Evolutionary conservation across 2,329 filamentous ascomycete genomes (phyloP).

Genomic region (Colletotrichum brevisporum): DNA sequence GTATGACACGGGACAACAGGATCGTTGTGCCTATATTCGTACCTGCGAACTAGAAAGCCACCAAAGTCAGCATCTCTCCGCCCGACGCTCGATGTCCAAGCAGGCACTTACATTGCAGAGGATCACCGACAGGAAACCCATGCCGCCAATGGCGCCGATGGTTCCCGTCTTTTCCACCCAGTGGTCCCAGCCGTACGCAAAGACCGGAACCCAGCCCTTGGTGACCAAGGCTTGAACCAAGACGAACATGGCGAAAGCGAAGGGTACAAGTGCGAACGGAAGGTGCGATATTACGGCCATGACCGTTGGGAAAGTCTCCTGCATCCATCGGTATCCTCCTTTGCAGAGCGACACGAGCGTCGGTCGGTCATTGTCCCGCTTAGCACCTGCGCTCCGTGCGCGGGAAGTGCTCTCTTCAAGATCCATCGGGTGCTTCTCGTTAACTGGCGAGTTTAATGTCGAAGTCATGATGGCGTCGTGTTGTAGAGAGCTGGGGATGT

Average conservation of each 20-base stretch:
- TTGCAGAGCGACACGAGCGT: slow-evolving; percentile 67
- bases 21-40: slow-evolving; percentile 85
- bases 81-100: neutral
- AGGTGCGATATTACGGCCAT: slow-evolving; percentile 76
- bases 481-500: neutral
- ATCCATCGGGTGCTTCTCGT: slow-evolving; percentile 11
- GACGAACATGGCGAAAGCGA: slow-evolving; percentile 82
- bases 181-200: slow-evolving; percentile 80
- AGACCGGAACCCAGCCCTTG: slow-evolving; percentile 81
- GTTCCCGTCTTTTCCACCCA: slow-evolving; percentile 80
- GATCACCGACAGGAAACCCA: slow-evolving; percentile 80
- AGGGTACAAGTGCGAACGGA: slow-evolving; percentile 77
- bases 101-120: slow-evolving; percentile 76
- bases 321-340: slow-evolving; percentile 68
- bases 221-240: slow-evolving; percentile 80
- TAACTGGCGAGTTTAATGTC: neutral
- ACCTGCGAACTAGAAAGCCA: slow-evolving; percentile 73
- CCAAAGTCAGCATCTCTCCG: slow-evolving; percentile 2
- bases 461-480: neutral
- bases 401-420: slow-evolving; percentile 12
- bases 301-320: slow-evolving; percentile 80
- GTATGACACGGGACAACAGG: slow-evolving; percentile 78
- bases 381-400: too few species aligned
- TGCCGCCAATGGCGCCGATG: slow-evolving; percentile 77
- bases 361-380: slow-evolving; percentile 43